These are phyloP conservation scores for Dicorynia guianensis DNA, from an alignment of 306 rosid species.

Conservation along the genomic window DNA sequence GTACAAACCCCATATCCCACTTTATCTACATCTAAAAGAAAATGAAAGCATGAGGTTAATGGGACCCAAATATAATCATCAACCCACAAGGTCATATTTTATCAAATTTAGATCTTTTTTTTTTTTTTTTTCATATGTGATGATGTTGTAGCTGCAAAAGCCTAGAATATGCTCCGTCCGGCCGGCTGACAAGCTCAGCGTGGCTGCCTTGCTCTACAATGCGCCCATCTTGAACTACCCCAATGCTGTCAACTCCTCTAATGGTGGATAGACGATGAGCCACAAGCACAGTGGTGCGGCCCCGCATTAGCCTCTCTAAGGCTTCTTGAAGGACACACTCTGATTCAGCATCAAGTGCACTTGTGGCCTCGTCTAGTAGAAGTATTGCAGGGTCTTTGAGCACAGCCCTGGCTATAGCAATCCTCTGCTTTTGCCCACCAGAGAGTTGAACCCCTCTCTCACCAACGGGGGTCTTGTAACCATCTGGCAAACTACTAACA, in stretches of 20 bases:
- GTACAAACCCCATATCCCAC: conserved; percentile 59
- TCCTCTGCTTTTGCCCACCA: conserved; percentile 95
- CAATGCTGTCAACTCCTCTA: conserved; percentile 89
- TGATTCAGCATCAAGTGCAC: conserved; percentile 96
- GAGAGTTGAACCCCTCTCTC: conserved; percentile 98
- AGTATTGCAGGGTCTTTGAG: conserved; percentile 95
- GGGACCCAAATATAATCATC: conserved; percentile 65
- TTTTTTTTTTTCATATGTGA: conserved; percentile 59
- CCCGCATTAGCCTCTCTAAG: conserved; percentile 94
- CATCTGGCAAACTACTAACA: conserved; percentile 88
- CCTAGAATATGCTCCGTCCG: conserved; percentile 93
- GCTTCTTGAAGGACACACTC: conserved; percentile 97
- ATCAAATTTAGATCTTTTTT: conserved; percentile 39
- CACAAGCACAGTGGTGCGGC: conserved; percentile 91
- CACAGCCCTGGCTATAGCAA: conserved; percentile 96
- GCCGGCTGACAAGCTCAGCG: conserved; percentile 77
- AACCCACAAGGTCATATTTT: conserved; percentile 63
- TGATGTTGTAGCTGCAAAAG: conserved; percentile 93
- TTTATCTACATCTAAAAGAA: conserved; percentile 84
- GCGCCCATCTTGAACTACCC: conserved; percentile 94
- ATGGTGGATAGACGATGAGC: conserved; percentile 93
- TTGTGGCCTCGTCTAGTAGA: conserved; percentile 92
- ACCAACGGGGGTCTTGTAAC: conserved; percentile 93
- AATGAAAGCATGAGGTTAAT: conserved; percentile 65
- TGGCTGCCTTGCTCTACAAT: conserved; percentile 96